Base-by-base conservation (phyloP, 176 grass and related monocot genomes). In the Triticum turgidum region DNA sequence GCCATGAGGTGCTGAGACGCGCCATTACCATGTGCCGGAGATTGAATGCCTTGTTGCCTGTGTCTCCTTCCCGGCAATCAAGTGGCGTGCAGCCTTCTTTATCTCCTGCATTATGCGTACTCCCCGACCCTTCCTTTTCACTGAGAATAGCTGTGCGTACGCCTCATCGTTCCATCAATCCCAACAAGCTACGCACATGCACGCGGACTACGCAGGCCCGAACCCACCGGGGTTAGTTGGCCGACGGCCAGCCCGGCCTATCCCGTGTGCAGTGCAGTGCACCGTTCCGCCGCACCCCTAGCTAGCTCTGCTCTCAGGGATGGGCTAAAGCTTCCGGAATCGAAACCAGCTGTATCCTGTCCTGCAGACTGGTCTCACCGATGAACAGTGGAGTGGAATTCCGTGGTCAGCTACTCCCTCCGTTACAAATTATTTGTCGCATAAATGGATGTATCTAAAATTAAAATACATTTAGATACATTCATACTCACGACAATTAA, bases 1-100 rank as follows among this genome's bases (percentile, higher is more conserved):
- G n/a, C 17, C 35, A 20, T 34, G 52, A 1, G 11, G 34, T 56
- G 70, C 37, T 2, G 74, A 49, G 14, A 76, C 37, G 11, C 1
- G 70, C 18, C 42, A 49, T 59, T 5, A 3, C 20, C 88, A 89
- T 81, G 83, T 86, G 88, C 69, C 65, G 14, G 15, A 70, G 51
- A 82, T 82, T 86, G 63, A 89, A 77, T 77, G 78, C 51, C 7
- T 11, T 2, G 69, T 35, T 39, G 24, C 20, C 34, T 30, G 25
- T 76, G 30, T 41, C 33, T 18, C 30, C 71, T 77, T 78, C 76
- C 29, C 29, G 4, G 79, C 70, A 85, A 51, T 81, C 47, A 59
- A 69, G 52, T 69, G 73, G 25, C 44, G 62, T 58, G 71, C 80
- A 45, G 34, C 67, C 27, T 67, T 82, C 37, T 65, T 65, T 0